These are phyloP conservation scores for Fusarium buharicum DNA, from an alignment of 2,329 filamentous ascomycete species.

Conservation along the genomic window DNA sequence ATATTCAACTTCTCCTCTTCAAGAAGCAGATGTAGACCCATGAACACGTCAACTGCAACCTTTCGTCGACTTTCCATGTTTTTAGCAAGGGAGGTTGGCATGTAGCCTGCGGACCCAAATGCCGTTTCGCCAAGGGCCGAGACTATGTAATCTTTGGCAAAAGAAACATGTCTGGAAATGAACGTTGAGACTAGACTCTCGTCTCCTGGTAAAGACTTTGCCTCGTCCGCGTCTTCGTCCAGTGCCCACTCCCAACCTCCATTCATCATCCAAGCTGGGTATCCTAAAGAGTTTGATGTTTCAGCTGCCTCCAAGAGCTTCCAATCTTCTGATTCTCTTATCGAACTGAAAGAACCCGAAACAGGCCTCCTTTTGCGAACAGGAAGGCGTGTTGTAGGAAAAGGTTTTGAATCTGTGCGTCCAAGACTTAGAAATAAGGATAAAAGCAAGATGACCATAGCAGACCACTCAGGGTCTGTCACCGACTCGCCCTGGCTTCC, in stretches of 20 bases:
- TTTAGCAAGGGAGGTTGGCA: slow-evolving; percentile 68
- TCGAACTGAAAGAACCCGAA: slow-evolving; percentile 51
- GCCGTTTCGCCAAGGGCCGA: slow-evolving; percentile 67
- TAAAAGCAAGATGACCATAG: slow-evolving; percentile 71
- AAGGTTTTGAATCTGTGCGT: slow-evolving; percentile 44
- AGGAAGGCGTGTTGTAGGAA: slow-evolving; percentile 44
- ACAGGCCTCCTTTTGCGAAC: slow-evolving; percentile 47
- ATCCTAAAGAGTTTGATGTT: slow-evolving; percentile 59
- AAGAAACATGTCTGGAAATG: slow-evolving; percentile 62
- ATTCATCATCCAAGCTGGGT: slow-evolving; percentile 68
- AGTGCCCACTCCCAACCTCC: slow-evolving; percentile 78
- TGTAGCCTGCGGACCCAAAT: slow-evolving; percentile 65
- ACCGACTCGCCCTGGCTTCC: slow-evolving; percentile 58
- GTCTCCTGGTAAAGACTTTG: slow-evolving; percentile 42
- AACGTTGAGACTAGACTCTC: slow-evolving; percentile 52
- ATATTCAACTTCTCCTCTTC: slow-evolving; percentile 89
- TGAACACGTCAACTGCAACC: slow-evolving; percentile 72
- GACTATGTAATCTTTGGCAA: slow-evolving; percentile 73
- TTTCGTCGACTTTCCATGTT: slow-evolving; percentile 68
- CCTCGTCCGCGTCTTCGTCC: slow-evolving; percentile 60
- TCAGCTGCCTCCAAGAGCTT: slow-evolving; percentile 59
- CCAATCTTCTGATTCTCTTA: slow-evolving; percentile 58
- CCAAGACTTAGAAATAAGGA: slow-evolving; percentile 71
- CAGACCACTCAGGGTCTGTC: slow-evolving; percentile 74
- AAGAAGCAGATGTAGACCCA: slow-evolving; percentile 84